Percentiles rank a stretch among this genome's conserved stretches.
phyloP scores from a whole-genome alignment of 108 stramenopile genomes.

The Chaetoceros tenuissimus region DNA sequence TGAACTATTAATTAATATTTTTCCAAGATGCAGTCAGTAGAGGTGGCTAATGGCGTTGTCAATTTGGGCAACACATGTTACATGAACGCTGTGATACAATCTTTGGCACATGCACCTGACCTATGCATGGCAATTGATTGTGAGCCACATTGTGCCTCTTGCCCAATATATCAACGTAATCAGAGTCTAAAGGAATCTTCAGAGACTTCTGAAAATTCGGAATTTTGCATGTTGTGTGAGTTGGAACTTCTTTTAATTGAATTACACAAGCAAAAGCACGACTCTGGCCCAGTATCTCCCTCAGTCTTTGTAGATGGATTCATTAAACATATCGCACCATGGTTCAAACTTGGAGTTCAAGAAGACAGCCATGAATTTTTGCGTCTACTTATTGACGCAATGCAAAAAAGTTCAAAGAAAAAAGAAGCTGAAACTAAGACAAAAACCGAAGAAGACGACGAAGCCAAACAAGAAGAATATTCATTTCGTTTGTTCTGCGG shows the following conservation, averaged over 20 bases:
- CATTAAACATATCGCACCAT: slow-evolving; percentile 72
- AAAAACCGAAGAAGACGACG: not conserved
- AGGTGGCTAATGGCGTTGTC: slow-evolving; percentile 60
- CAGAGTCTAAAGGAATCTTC: slow-evolving; percentile 4
- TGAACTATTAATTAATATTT: too few relatives aligned
- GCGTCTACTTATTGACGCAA: slow-evolving; percentile 89
- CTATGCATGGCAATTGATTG: slow-evolving; percentile 77
- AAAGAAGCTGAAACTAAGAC: not conserved
- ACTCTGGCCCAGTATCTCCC: slow-evolving; percentile 44
- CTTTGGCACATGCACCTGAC: slow-evolving; percentile 81
- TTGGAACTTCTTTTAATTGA: slow-evolving; percentile 52
- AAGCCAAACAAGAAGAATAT: slow-evolving; percentile 33
- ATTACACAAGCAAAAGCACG: slow-evolving; percentile 39
- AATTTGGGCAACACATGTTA: slow-evolving; percentile 89
- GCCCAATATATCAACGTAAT: slow-evolving; percentile 30
- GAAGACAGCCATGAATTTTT: slow-evolving; percentile 99
- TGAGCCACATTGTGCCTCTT: slow-evolving; percentile 50
- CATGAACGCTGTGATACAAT: slow-evolving; percentile 80
- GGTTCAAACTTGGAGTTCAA: slow-evolving; percentile 88
- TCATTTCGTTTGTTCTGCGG: slow-evolving; percentile 84
- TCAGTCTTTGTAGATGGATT: slow-evolving; percentile 68
- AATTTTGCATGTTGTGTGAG: slow-evolving; percentile 78
- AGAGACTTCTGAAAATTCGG: slow-evolving; percentile 8
- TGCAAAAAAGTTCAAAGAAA: slow-evolving; percentile 52
- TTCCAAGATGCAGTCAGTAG: too few relatives aligned